Conservation (phyloP, 352 stramenopile species). For the Globisporangium acanthophoron region DNA sequence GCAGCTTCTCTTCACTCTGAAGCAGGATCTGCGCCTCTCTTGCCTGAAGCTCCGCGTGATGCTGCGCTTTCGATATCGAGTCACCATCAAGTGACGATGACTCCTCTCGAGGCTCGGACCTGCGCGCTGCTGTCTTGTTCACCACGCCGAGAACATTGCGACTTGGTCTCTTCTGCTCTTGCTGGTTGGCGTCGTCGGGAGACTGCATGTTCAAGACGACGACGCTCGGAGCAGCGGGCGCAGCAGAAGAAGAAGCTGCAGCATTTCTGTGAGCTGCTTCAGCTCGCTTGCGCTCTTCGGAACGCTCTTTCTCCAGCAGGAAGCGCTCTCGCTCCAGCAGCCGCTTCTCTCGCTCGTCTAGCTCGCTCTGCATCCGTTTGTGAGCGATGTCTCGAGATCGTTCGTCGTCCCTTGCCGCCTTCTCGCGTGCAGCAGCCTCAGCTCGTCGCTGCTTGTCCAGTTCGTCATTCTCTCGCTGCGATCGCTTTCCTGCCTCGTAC, state of each 20-base stretch:
- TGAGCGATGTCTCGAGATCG: slow-evolving; percentile 23
- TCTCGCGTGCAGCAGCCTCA: slow-evolving; percentile 26
- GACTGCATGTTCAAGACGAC: slow-evolving; percentile 53
- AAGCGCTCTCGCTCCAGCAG: slow-evolving; percentile 40
- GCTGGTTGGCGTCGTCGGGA: slow-evolving; percentile 27
- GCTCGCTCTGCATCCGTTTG: slow-evolving; percentile 37
- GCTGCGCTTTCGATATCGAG: slow-evolving; percentile 40
- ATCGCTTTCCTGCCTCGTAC: slow-evolving; percentile 36
- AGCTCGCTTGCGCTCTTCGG: slow-evolving; percentile 19
- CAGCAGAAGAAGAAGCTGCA: slow-evolving; percentile 1
- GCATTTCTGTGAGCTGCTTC: slow-evolving; percentile 10
- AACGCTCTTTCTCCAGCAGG: slow-evolving; percentile 40
- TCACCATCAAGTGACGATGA: slow-evolving; percentile 6
- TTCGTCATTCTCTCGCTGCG: slow-evolving; percentile 29
- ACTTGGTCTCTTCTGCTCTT: slow-evolving; percentile 14
- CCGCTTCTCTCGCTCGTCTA: slow-evolving; percentile 50
- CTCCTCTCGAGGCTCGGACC: slow-evolving; percentile 7
- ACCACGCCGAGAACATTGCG: slow-evolving; percentile 21
- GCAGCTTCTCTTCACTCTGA: slow-evolving; percentile 39
- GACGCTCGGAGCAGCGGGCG: slow-evolving; percentile 30
- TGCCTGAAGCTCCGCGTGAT: slow-evolving; percentile 47
- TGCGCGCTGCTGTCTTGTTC: slow-evolving; percentile 7
- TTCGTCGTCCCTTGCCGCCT: slow-evolving; percentile 36
- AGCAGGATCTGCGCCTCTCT: slow-evolving; percentile 48
- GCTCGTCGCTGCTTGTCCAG: slow-evolving; percentile 21